Base-by-base conservation (phyloP, 495 filamentous ascomycete genomes). In the Peziza echinospora region DNA sequence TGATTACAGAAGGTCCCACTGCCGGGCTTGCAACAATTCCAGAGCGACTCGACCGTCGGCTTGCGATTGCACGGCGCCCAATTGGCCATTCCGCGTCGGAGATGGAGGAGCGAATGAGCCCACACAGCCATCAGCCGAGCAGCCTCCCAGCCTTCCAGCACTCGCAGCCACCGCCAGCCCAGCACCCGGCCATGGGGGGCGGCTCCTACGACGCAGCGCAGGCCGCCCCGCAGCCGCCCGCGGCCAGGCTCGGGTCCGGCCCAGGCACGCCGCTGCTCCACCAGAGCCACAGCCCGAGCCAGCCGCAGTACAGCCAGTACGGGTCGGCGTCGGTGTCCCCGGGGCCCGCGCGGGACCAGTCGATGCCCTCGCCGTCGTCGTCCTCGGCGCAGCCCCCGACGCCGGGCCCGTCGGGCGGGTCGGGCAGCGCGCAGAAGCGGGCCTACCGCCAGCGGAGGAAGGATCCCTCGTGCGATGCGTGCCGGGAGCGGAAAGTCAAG, bases 381-480 rank as follows among this genome's bases (percentile, higher is more conserved):
- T 37, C 30, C 13, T n/a, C n/a, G 26, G 53, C 58, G 45, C 40
- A 51, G 11, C 52, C 49, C 25, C 54, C 58, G 55, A 43, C 56
- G 39, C 55, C 52, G 5, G 49, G 55, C 11, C 51, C 51, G 22
- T 43, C 52, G 8, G 13, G 13, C 13, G 30, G 13, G 6, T 43
- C 57, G 47, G 48, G 54, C 41, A 56, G 52, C 24, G 73, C 76
- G 21, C 87, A 92, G 65, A 96, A 96, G 61, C 70, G 89, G 56
- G 89, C 87, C 5, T 97, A 96, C 63, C 73, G 89, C 26, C 89
- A 97, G 60, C 67, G 89, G 52, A 71, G 89, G 51, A 97, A 97
- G 57, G 89, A 96, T 58, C 89, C 89, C 13, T 94, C 87, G 60
- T 97, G 89, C 63, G 89, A 97, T 65, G 89, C 89, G 39, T 97